Percentiles rank a stretch among this genome's conserved stretches.
Evolutionary conservation across 2,329 filamentous ascomycete genomes (phyloP).

Genomic region (Paramyrothecium roridum): DNA sequence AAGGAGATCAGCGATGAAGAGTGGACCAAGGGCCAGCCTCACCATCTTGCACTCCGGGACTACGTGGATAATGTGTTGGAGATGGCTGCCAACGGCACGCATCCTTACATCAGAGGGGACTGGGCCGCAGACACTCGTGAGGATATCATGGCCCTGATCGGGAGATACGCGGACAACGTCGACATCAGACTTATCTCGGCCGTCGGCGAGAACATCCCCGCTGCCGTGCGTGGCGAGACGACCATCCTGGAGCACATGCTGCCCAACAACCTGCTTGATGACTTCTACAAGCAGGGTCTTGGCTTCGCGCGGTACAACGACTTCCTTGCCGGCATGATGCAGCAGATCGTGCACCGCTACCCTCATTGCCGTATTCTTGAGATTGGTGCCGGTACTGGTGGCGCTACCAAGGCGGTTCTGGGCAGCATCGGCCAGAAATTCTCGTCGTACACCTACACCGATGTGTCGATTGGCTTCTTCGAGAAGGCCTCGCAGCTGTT

Average conservation of each 20-base stretch:
- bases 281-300: conserved; percentile 20
- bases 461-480: conserved; percentile 39
- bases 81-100: conserved; percentile 9
- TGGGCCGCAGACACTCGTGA: conserved; percentile 7
- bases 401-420: conserved; percentile 33
- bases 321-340: conserved; percentile 1
- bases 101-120: conserved; percentile 7
- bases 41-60: conserved; percentile 11
- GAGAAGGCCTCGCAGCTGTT: conserved; percentile 27
- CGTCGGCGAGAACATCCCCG: conserved; percentile 26
- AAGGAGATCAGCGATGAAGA: conserved; percentile 14
- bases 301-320: conserved; percentile 3
- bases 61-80: conserved; percentile 3
- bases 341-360: conserved; percentile 2
- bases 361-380: conserved; percentile 2
- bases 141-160: conserved; percentile 3
- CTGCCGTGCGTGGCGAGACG: conserved; percentile 24
- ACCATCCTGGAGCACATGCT: conserved; percentile 29
- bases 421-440: conserved; percentile 22
- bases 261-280: conserved; percentile 22
- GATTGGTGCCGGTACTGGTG: conserved; percentile 35
- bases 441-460: conserved; percentile 40
- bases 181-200: conserved; percentile 20
- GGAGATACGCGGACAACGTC: conserved; percentile 9
- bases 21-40: conserved; percentile 11